phyloP scores from a whole-genome alignment of 495 filamentous ascomycete genomes.

The Elaphomyces granulatus region DNA sequence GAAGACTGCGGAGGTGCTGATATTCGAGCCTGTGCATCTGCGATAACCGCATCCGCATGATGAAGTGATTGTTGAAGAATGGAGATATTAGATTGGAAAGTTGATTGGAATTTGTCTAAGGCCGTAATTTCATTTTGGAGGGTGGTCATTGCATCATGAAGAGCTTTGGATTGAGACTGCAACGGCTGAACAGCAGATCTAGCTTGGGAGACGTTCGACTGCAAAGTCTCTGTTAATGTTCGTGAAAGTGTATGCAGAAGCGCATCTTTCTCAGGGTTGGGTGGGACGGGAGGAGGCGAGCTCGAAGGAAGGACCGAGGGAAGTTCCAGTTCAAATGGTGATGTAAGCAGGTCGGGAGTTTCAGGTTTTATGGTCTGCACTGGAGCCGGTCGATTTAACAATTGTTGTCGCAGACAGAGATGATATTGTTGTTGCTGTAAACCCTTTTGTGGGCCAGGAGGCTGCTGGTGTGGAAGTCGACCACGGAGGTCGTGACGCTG shows the following conservation, averaged over 20 bases:
- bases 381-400: constrained; percentile 11
- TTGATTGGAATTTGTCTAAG: constrained; percentile 49
- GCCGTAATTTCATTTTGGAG: constrained; percentile 59
- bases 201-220: constrained; percentile 47
- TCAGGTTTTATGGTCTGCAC: constrained; percentile 27
- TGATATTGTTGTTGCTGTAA: constrained; percentile 1
- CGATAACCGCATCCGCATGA: constrained; percentile 67
- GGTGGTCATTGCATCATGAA: constrained; percentile 47
- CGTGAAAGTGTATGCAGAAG: constrained; percentile 64
- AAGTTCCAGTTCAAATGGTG: constrained; percentile 49
- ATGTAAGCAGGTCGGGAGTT: constrained; percentile 59
- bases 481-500: constrained; percentile 1
- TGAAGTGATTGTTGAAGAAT: constrained; percentile 62
- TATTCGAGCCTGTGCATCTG: constrained; percentile 36
- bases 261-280: constrained; percentile 91
- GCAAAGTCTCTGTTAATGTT: constrained; percentile 50
- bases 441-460: not conserved
- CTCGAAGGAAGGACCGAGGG: constrained; percentile 40
- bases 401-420: constrained; percentile 1
- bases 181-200: constrained; percentile 58
- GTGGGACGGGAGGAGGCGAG: constrained; percentile 73
- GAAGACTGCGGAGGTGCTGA: constrained; percentile 27
- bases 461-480: constrained; percentile 3
- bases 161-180: constrained; percentile 61
- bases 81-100: constrained; percentile 60